phyloP scores from a whole-genome alignment of 257 asterid genomes.

The Penstemon davidsonii region DNA sequence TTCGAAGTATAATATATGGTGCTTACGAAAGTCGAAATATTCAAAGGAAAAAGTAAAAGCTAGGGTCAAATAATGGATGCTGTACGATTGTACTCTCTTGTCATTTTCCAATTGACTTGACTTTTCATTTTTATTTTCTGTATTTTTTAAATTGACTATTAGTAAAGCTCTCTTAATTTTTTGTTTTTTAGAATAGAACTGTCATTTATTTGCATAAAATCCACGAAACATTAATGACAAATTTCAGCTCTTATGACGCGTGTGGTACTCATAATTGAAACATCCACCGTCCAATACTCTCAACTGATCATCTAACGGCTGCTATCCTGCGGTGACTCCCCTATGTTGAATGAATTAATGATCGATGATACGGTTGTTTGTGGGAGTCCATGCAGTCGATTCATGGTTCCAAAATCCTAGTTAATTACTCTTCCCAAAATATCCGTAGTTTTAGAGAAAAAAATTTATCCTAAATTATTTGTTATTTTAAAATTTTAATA shows the following conservation, averaged over 20 bases:
- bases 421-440: too few relatives aligned
- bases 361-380: constrained; percentile 11
- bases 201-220: neutral
- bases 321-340: constrained; percentile 24
- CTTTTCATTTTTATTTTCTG: too few relatives aligned
- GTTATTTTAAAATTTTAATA: too few relatives aligned
- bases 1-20: too few relatives aligned
- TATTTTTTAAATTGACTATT: too few relatives aligned
- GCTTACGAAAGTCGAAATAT: neutral
- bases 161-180: too few relatives aligned
- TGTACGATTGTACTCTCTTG: constrained; percentile 29
- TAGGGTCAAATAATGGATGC: constrained; percentile 13
- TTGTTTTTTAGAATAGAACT: too few relatives aligned
- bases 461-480: too few relatives aligned
- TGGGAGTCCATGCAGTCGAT: constrained; percentile 31
- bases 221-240: neutral
- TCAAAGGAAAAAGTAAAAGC: neutral
- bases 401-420: constrained; percentile 6
- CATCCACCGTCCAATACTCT: constrained; percentile 40
- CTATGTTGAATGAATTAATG: neutral
- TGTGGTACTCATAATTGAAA: constrained; percentile 27
- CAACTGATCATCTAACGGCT: constrained; percentile 35
- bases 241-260: neutral
- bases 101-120: constrained; percentile 24
- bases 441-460: too few relatives aligned